Percentiles rank a stretch among this genome's conserved stretches.
Evolutionary conservation across 768 basidiomycete species (phyloP).

Genomic region (Collybiopsis luxurians): DNA sequence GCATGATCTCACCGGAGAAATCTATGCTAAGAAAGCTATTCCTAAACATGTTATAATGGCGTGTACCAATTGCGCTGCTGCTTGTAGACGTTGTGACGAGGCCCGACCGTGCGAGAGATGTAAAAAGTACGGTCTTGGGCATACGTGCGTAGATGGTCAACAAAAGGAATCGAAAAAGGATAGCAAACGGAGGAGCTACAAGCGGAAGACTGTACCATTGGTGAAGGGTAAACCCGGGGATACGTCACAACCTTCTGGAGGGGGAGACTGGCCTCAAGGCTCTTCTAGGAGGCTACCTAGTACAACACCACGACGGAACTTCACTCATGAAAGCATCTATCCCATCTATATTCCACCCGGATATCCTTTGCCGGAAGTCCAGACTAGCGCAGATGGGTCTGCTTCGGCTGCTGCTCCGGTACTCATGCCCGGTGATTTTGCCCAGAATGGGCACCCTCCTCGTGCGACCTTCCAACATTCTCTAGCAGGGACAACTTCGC

Average conservation of each 20-base stretch:
- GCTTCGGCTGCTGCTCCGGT: slow-evolving; percentile 14
- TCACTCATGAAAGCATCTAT: slow-evolving; percentile 35
- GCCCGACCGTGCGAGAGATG: slow-evolving; percentile 88
- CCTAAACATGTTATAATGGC: too few relatives aligned
- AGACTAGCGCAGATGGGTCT: slow-evolving; percentile 30
- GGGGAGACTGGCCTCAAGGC: slow-evolving; percentile 13
- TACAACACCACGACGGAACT: slow-evolving; percentile 27
- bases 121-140: slow-evolving; percentile 79
- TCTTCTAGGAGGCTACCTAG: slow-evolving; percentile 17
- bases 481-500: slow-evolving; percentile 22
- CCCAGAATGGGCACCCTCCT: slow-evolving; percentile 26
- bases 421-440: slow-evolving; percentile 28
- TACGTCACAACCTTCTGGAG: not conserved
- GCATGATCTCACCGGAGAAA: too few relatives aligned
- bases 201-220: slow-evolving; percentile 47
- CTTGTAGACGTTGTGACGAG: slow-evolving; percentile 89
- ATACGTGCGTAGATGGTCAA: slow-evolving; percentile 83
- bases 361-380: slow-evolving; percentile 27
- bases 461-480: slow-evolving; percentile 11
- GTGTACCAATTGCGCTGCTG: slow-evolving; percentile 86
- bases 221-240: slow-evolving; percentile 6
- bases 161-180: slow-evolving; percentile 93
- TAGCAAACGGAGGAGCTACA: slow-evolving; percentile 86
- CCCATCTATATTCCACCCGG: slow-evolving; percentile 37
- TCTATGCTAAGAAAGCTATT: too few relatives aligned